Conservation (phyloP, 257 asterid species). For the Osmanthus fragrans region DNA sequence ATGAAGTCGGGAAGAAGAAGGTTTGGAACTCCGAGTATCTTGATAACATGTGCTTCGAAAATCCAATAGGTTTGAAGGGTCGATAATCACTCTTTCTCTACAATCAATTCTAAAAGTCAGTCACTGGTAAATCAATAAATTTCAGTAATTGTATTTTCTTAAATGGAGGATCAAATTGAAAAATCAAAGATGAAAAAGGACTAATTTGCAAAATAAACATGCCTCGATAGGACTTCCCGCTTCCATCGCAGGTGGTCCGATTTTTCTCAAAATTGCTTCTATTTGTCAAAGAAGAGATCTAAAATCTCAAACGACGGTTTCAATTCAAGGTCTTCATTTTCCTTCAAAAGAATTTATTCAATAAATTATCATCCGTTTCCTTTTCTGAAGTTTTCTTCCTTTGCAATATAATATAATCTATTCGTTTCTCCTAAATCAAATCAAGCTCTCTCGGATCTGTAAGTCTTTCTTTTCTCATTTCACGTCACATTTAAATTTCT, state of each 20-base stretch:
- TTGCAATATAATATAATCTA: constrained; percentile 10
- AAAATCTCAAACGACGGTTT: constrained; percentile 34
- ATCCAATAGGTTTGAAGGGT: too few relatives aligned
- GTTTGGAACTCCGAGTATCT: too few relatives aligned
- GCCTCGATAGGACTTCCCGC: constrained; percentile 45
- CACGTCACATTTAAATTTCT: neutral
- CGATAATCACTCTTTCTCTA: too few relatives aligned
- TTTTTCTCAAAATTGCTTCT: neutral
- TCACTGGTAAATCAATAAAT: too few relatives aligned
- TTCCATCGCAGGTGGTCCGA: constrained; percentile 33
- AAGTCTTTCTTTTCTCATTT: constrained; percentile 10
- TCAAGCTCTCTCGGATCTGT: constrained; percentile 25
- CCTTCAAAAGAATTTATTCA: constrained; percentile 10
- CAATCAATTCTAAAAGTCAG: too few relatives aligned
- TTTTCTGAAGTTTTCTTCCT: neutral
- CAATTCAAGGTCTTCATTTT: constrained; percentile 27
- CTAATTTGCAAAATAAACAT: constrained; percentile 22
- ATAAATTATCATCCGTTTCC: constrained; percentile 8
- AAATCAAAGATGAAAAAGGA: constrained; percentile 12
- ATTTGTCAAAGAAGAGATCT: constrained; percentile 8
- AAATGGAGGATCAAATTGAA: neutral
- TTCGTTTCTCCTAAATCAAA: constrained; percentile 1
- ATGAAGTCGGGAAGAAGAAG: too few relatives aligned
- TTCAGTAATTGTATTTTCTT: too few relatives aligned
- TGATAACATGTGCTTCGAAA: too few relatives aligned